Evolutionary conservation across 2,329 filamentous ascomycete species (phyloP), one percentile per base, ranked within the genome.

Genomic region (Colletotrichum endophyticum): DNA sequence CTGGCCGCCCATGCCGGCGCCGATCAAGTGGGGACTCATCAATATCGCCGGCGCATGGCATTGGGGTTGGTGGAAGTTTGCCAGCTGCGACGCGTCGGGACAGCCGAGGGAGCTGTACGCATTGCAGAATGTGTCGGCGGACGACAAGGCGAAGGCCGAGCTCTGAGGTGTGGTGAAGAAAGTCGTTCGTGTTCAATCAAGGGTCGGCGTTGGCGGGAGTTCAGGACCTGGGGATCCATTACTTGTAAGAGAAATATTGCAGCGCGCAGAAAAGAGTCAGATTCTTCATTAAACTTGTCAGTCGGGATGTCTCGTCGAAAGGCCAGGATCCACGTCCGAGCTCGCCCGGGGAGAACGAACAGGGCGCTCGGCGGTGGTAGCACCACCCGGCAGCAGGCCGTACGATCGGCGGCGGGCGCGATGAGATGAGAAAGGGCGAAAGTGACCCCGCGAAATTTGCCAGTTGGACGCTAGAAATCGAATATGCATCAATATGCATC

Each of bases 1-100:
- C 79, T 94, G 92, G 92, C 92, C 92, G 61, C 91, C 92, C 0
- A 93, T 94, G 86, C 92, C 92, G 1, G 87, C 85, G 7, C 88
- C 90, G 5, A 87, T 93, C 75, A 87, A 88, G 72, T 94, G 91
- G 91, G 89, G 88, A 0, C 79, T 94, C 77, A 86, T 90, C 44
- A 93, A 92, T 79, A 82, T 93, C 59, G 91, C 86, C 3, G 91
- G 91, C 3, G 86, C 89, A 44, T 89, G 87, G 83, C 87, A 93
- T 78, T 87, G 87, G 44, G 85, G 87, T 4, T 90, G 89, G 88
- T 94, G 92, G 92, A 92, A 89, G 84, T 94, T 93, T 85, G 87
- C 91, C 36, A 93, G 91, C 80, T 94, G 92, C 79, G 89, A 91
- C 79, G 83, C 85, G 6, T 81, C 84, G 1, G 91, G 91, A 4